These are phyloP conservation scores for Corylus heterophylla DNA, from an alignment of 306 rosid species.

Conservation along the genomic window DNA sequence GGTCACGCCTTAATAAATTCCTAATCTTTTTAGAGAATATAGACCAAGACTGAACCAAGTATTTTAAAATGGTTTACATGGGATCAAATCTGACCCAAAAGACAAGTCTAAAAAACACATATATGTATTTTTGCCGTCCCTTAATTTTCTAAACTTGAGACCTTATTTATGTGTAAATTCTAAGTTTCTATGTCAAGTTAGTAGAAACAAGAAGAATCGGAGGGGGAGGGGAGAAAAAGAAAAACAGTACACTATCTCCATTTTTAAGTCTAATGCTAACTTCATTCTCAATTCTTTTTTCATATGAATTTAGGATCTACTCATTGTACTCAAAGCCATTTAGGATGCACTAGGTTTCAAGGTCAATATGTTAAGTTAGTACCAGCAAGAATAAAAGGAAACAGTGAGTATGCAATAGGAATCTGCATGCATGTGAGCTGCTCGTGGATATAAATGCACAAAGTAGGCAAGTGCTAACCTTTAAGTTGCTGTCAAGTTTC, in stretches of 20 bases:
- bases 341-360: background rate
- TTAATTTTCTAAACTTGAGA: background rate
- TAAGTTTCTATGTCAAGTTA: background rate
- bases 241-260: background rate
- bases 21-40: background rate
- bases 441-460: slow-evolving; percentile 22
- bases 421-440: background rate
- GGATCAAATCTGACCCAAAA: background rate
- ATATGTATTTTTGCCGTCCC: background rate
- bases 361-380: background rate
- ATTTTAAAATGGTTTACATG: background rate
- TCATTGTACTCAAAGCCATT: background rate
- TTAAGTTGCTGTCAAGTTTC: slow-evolving; percentile 61
- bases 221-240: background rate
- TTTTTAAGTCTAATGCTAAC: background rate
- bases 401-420: background rate
- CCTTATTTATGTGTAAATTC: background rate
- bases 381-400: background rate
- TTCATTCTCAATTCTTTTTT: background rate
- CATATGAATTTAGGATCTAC: background rate
- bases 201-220: background rate
- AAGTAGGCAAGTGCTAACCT: slow-evolving; percentile 42
- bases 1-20: background rate
- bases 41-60: background rate
- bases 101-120: background rate